Evolutionary conservation across 2,329 filamentous ascomycete genomes (phyloP), one percentile per base, ranked within the genome.

Genomic region (Alternaria angustiovoidea): DNA sequence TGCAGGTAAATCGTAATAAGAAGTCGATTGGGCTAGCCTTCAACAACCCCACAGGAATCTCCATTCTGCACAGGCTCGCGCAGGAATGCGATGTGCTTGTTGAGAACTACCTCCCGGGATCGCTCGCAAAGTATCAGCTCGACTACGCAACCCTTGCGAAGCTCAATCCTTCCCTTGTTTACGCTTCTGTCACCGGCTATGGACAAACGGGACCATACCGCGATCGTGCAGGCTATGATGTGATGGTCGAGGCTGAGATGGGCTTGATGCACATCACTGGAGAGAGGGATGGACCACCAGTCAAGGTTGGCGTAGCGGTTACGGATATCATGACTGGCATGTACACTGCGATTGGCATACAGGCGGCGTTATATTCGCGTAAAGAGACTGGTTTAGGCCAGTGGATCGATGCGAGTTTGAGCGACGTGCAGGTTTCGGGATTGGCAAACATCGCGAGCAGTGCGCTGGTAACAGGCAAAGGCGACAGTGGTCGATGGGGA

Each of bases 221-320:
- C 12, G 87, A 89, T 64, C 87, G 95, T 12, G 93, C 95, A 2
- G 95, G 95, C 8, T 99, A 98, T 84, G 95, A 99, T 79, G 95
- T 99, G 69, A 98, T 99, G 94, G 94, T 99, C 6, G 95, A 98
- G 81, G 95, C 94, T 41, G 95, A 98, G 78, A 95, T 98, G 82
- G 95, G 95, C 1, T 82, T 99, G 56, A 98, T 98, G 95, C 95
- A 99, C 80, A 98, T 99, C 69, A 99, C 95, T 0, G 95, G 95
- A 18, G 88, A 88, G 65, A 86, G 93, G 53, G 91, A 96, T 69
- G 93, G 94, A 0, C 90, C 93, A 1, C 95, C 95, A 0, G 94
- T 97, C 36, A 98, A 98, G 81, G 95, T 98, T 1, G 95, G 95
- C n/a, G 95, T 98, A 4, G 95, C 95, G 1, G 94, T 98, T 3